These are phyloP conservation scores for Typha latifolia DNA, from an alignment of 176 grass and related monocot genomes.

Conservation along the genomic window DNA sequence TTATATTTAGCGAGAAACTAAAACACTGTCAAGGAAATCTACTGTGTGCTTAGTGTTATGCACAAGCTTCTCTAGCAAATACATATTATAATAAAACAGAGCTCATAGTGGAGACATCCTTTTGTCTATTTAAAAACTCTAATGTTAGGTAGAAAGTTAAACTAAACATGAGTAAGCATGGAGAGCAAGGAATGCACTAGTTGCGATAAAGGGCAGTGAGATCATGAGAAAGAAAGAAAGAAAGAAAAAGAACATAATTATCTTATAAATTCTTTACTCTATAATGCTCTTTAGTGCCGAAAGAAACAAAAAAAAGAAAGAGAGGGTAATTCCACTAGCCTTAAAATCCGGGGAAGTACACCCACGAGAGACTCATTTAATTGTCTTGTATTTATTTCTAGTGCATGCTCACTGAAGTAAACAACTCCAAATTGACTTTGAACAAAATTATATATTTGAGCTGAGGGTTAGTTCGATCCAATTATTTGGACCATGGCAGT, in stretches of 20 bases:
- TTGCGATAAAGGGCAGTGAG: constrained; percentile 35
- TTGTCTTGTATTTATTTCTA: not conserved
- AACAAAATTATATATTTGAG: not conserved
- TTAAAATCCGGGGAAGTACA: constrained; percentile 38
- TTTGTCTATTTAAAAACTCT: too few relatives aligned
- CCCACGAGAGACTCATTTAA: constrained; percentile 16
- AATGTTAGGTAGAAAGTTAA: too few relatives aligned
- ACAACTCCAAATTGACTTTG: not conserved
- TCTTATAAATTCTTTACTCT: constrained; percentile 23
- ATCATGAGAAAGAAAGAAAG: constrained; percentile 21
- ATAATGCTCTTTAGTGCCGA: constrained; percentile 47
- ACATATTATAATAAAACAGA: too few relatives aligned
- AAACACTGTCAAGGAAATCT: too few relatives aligned
- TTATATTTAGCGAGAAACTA: too few relatives aligned
- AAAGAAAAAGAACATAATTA: constrained; percentile 4
- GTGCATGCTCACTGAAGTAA: not conserved
- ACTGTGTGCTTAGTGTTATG: too few relatives aligned
- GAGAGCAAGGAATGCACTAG: constrained; percentile 27
- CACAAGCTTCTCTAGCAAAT: too few relatives aligned
- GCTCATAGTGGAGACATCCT: too few relatives aligned
- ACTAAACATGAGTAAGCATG: not conserved
- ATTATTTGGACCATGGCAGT: not conserved
- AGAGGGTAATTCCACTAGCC: constrained; percentile 29
- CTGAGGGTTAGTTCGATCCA: not conserved
- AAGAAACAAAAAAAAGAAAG: constrained; percentile 39